Conservation (phyloP, 768 basidiomycete species). For the Phaeolepiota aurea region DNA sequence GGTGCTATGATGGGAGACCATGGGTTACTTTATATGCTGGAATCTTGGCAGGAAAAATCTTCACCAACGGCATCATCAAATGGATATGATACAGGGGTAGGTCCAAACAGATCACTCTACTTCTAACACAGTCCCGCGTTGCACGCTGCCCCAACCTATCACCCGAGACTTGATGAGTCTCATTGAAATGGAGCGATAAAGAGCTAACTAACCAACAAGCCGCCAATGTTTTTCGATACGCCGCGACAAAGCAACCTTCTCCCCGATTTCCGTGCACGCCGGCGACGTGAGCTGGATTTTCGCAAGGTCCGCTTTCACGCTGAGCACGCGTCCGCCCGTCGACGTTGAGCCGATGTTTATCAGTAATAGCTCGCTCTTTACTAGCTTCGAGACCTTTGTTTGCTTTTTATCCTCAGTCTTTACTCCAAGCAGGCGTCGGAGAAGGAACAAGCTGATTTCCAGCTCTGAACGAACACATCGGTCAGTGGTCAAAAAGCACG, state of each 20-base stretch:
- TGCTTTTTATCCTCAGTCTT: constrained; percentile 99
- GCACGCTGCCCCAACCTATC: constrained; percentile 71
- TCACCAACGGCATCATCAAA: too few relatives aligned
- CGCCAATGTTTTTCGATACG: constrained; percentile 99
- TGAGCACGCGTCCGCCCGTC: constrained; percentile 90
- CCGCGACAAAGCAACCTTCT: constrained; percentile 93
- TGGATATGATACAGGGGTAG: too few relatives aligned
- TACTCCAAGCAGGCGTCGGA: constrained; percentile 93
- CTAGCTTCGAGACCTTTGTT: constrained; percentile 88
- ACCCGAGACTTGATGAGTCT: not conserved
- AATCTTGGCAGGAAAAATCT: too few relatives aligned
- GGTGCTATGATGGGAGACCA: too few relatives aligned
- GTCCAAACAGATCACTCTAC: constrained; percentile 56
- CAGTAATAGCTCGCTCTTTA: constrained; percentile 85
- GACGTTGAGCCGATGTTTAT: constrained; percentile 99
- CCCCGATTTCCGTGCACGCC: constrained; percentile 92
- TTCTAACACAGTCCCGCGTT: constrained; percentile 77
- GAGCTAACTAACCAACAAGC: constrained; percentile 85
- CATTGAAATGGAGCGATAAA: too few relatives aligned
- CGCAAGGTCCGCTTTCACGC: constrained; percentile 90
- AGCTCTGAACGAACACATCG: constrained; percentile 48
- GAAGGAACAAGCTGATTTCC: constrained; percentile 89
- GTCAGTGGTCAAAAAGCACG: not conserved
- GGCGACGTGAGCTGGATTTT: constrained; percentile 92
- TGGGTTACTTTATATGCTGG: too few relatives aligned